Evolutionary conservation across 75 land plant genomes (phyloP).

Genomic region (Cunninghamia lanceolata): DNA sequence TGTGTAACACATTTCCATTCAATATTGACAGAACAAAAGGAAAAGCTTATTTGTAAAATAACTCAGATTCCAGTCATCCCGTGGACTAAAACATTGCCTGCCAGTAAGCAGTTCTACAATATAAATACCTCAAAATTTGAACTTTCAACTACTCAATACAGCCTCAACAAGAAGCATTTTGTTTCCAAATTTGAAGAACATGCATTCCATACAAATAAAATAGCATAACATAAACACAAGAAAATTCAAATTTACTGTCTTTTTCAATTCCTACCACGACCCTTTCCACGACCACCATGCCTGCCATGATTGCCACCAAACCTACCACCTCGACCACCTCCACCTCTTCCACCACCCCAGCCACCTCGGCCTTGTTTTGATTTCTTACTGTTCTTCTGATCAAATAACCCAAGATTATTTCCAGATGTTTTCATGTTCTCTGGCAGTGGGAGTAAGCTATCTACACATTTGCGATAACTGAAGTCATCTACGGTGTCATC

Average conservation of each 20-base stretch:
- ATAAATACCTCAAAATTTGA: background rate
- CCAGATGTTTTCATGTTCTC: slow-evolving; percentile 37
- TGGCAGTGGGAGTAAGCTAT: slow-evolving; percentile 75
- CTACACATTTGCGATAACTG: slow-evolving; percentile 91
- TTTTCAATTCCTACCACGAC: background rate
- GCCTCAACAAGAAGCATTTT: background rate
- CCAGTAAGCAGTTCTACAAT: background rate
- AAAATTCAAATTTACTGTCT: background rate
- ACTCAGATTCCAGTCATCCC: background rate
- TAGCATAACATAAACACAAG: background rate
- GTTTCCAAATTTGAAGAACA: background rate
- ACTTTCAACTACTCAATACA: background rate
- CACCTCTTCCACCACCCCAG: slow-evolving; percentile 16
- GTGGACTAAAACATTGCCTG: background rate
- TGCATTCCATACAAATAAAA: background rate
- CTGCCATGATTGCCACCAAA: slow-evolving; percentile 8
- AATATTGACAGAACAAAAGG: background rate
- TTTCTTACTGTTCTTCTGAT: background rate
- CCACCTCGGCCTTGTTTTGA: slow-evolving; percentile 7
- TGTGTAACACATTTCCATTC: background rate
- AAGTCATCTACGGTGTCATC: slow-evolving; percentile 82
- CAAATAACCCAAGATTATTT: background rate
- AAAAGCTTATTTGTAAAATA: background rate
- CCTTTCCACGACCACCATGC: slow-evolving; percentile 3
- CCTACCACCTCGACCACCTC: slow-evolving; percentile 19